Conservation (phyloP, 148 eudicot species). For the Chenopodium suecicum region DNA sequence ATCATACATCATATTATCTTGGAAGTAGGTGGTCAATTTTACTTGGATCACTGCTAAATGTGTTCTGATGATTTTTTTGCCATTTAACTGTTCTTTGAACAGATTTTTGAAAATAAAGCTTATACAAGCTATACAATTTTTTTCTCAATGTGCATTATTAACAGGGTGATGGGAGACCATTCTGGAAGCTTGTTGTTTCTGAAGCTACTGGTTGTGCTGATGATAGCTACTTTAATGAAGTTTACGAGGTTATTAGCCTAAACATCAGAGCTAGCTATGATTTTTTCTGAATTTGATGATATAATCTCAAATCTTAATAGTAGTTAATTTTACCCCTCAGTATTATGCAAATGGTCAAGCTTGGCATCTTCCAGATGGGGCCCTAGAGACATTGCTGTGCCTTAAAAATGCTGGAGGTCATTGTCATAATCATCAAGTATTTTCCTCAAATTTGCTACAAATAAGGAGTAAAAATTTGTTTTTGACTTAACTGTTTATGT, state of each 20-base stretch:
- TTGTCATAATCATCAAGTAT: constrained; percentile 36
- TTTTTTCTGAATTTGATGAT: neutral
- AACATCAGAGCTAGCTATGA: neutral
- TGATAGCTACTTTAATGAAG: constrained; percentile 86
- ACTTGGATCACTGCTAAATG: neutral
- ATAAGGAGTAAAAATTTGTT: neutral
- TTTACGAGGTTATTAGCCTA: constrained; percentile 59
- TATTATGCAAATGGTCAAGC: constrained; percentile 87
- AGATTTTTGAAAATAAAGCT: neutral
- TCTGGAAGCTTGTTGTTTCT: constrained; percentile 91
- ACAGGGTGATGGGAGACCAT: constrained; percentile 95
- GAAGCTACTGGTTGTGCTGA: constrained; percentile 88
- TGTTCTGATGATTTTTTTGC: neutral
- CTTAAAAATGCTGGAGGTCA: constrained; percentile 91
- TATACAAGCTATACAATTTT: neutral
- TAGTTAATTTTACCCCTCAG: constrained; percentile 37
- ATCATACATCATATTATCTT: neutral
- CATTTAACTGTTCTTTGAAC: neutral
- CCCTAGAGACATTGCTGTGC: constrained; percentile 56
- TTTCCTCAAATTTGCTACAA: constrained; percentile 19
- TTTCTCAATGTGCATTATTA: constrained; percentile 15
- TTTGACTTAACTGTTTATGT: neutral
- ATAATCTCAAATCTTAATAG: neutral
- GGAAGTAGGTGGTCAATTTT: neutral
- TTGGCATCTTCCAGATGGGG: constrained; percentile 91